Evolutionary conservation across 768 basidiomycete species (phyloP), one percentile per base, ranked within the genome.

Genomic region (Daedaleopsis nitida): DNA sequence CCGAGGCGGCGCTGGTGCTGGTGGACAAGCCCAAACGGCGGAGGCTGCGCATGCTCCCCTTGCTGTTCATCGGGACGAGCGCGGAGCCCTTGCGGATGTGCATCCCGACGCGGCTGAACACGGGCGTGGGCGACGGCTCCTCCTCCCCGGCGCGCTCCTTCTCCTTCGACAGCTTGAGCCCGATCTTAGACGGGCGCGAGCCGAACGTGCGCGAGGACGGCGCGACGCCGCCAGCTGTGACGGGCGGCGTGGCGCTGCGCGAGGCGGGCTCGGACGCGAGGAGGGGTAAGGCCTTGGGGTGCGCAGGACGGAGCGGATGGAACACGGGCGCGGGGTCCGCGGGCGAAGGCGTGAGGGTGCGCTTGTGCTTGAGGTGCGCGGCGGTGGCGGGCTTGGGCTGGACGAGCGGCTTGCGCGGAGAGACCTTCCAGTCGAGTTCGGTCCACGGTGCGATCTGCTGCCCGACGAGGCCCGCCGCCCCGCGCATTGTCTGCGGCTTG

Each of bases 391-490:
- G 16, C 62, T 59, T 59, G 6, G 59, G 58, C 60, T 39, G 63
- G 12, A 68, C 65, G 3, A 69, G 61, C 5, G 72, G 66, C 66
- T 73, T 80, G 52, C 74, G 72, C 12, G 78, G 79, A 1, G 80
- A 78, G 3, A 77, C 74, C 7, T 75, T 63, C 64, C 71, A 69
- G 42, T 79, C 75, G 7, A 86, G 71, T 8, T 77, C 76, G 0
- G 82, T 75, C 87, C 86, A 89, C 0, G 88, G 87, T 0, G 82
- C 80, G 52, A 90, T 90, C 58, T 81, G 85, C 68, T 83, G 81
- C 0, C 83, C 84, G 43, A 76, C 65, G 38, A 68, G 64, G 17
- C 32, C 21, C 37, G 59, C 50, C 3, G 49, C 57, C 14, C 65
- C 60, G 10, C 55, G 24, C 0, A 57, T 43, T 39, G 60, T 60